Percentiles rank a stretch among this genome's conserved stretches.
Conservation (phyloP, 73 alveolate genomes). For the Symbiodinium natans region DNA sequence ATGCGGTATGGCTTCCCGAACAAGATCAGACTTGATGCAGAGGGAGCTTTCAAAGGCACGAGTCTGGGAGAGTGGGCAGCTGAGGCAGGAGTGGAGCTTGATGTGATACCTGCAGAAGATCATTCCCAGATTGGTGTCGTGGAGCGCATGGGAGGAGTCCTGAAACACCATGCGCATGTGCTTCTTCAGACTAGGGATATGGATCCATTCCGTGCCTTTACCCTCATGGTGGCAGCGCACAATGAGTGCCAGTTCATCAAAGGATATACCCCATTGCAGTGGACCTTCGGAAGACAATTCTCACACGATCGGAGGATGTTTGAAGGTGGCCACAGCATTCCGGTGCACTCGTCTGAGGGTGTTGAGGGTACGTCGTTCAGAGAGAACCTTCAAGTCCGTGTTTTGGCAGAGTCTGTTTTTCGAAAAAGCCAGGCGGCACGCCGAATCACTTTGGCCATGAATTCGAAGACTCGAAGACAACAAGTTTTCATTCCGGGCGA, state of each 20-base stretch:
- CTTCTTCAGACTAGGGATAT: neutral
- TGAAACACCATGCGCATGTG: neutral
- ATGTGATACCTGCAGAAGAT: neutral
- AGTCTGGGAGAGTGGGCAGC: neutral
- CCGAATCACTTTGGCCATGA: neutral
- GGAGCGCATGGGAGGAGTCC: neutral
- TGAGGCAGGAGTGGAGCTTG: neutral
- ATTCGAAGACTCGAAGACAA: neutral
- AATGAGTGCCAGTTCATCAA: neutral
- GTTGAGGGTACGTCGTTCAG: neutral
- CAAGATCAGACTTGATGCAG: conserved; percentile 3
- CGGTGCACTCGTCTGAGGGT: neutral
- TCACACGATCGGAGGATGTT: neutral
- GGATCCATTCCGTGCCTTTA: neutral
- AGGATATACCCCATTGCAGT: conserved; percentile 4
- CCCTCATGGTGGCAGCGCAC: neutral
- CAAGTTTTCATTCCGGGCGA: neutral
- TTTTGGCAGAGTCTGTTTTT: neutral
- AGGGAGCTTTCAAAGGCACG: conserved; percentile 15
- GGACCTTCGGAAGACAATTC: conserved; percentile 3
- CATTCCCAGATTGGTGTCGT: conserved; percentile 20
- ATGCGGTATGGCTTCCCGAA: neutral
- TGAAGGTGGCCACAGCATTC: neutral
- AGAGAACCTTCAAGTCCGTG: neutral
- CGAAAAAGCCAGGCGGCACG: neutral